These are phyloP conservation scores for Penicillium samsonianum DNA, from an alignment of 495 filamentous ascomycete species.

Conservation along the genomic window DNA sequence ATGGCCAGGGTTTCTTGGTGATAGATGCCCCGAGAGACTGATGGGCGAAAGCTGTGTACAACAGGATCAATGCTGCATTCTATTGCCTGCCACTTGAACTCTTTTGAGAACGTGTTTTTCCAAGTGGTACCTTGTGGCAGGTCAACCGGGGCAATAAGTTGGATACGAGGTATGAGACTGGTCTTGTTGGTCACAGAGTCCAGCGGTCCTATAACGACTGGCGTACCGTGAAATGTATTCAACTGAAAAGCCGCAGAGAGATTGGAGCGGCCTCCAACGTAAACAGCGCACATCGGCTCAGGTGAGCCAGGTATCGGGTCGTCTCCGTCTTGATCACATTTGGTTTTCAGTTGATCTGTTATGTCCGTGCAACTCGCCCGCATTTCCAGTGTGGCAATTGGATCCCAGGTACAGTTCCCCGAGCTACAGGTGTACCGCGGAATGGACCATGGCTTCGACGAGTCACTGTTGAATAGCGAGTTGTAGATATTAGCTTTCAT, in stretches of 20 bases:
- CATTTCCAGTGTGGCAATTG: constrained; percentile 12
- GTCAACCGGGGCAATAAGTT: background rate
- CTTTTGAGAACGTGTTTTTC: too few relatives aligned
- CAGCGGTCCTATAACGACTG: background rate
- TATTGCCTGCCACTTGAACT: constrained; percentile 6
- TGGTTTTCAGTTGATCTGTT: constrained; percentile 10
- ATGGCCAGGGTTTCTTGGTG: constrained; percentile 10
- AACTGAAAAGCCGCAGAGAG: background rate
- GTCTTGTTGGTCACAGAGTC: background rate
- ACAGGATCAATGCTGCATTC: constrained; percentile 20
- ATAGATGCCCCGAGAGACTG: constrained; percentile 8
- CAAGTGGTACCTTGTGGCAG: background rate
- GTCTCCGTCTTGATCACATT: background rate
- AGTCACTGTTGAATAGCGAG: constrained; percentile 14
- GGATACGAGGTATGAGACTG: background rate
- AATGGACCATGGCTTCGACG: constrained; percentile 13
- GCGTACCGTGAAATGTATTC: background rate
- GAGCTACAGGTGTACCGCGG: constrained; percentile 20
- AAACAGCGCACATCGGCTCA: background rate
- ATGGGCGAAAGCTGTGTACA: constrained; percentile 14
- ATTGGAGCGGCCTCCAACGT: background rate
- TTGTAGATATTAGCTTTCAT: constrained; percentile 20
- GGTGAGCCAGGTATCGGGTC: background rate
- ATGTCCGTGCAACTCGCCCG: constrained; percentile 18
- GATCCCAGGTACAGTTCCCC: constrained; percentile 24